phyloP scores from a whole-genome alignment of 2,329 filamentous ascomycete genomes.

The Beauveria pseudobassiana region DNA sequence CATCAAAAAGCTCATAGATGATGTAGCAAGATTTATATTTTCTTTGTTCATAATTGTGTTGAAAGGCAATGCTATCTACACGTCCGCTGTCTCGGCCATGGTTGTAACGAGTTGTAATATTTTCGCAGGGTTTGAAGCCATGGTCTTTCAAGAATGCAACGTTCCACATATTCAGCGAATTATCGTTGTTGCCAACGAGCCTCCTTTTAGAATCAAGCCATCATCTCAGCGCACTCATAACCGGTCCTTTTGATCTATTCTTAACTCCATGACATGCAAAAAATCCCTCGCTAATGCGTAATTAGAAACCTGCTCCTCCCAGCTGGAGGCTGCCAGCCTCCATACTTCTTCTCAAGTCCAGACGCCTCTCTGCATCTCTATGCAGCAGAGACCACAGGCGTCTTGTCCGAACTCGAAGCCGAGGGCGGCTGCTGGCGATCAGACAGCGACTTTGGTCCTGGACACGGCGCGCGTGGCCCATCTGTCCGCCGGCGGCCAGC shows the following conservation, averaged over 20 bases:
- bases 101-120: background rate
- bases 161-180: background rate
- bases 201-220: background rate
- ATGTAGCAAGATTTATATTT: slow-evolving; percentile 19
- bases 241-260: background rate
- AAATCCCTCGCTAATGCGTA: background rate
- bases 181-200: background rate
- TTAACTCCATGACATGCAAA: slow-evolving; percentile 7
- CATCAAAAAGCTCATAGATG: slow-evolving; percentile 22
- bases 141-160: background rate
- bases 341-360: background rate
- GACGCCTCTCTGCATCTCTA: slow-evolving; percentile 1
- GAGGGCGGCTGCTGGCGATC: slow-evolving; percentile 11
- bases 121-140: background rate
- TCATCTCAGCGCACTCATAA: background rate
- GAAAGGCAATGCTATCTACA: background rate
- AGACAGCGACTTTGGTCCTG: slow-evolving; percentile 27
- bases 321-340: background rate
- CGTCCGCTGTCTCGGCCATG: too few relatives aligned
- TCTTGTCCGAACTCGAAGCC: slow-evolving; percentile 9
- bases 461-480: slow-evolving; percentile 30
- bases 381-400: slow-evolving; percentile 11
- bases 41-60: slow-evolving; percentile 21
- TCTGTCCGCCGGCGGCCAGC: slow-evolving; percentile 40
- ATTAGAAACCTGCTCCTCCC: background rate